A percentile compares a stretch with the other conserved stretches of the same genome.
These are phyloP conservation scores for Pholiota molesta DNA, from an alignment of 768 basidiomycete genomes.

Conservation along the genomic window DNA sequence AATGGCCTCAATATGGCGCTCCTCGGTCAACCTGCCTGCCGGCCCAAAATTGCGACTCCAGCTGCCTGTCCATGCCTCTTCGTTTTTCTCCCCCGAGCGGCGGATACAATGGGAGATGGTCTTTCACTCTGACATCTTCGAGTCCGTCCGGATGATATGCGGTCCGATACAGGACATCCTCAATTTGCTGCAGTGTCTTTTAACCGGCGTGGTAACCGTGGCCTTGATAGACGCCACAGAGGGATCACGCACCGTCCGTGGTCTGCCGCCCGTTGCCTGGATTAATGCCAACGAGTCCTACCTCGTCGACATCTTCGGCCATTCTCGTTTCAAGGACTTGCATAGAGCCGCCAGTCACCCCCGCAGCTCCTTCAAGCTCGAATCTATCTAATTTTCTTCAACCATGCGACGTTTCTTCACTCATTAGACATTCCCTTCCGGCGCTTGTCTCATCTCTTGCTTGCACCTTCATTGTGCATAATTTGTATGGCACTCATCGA, in stretches of 20 bases:
- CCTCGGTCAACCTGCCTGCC: constrained; percentile 73
- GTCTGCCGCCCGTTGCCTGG: constrained; percentile 79
- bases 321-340: constrained; percentile 68
- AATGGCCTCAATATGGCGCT: constrained; percentile 77
- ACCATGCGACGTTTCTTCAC: constrained; percentile 1
- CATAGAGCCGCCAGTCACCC: constrained; percentile 75
- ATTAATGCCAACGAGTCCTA: constrained; percentile 67
- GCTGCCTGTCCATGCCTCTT: constrained; percentile 77
- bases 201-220: constrained; percentile 72
- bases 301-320: constrained; percentile 76
- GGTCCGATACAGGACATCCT: constrained; percentile 73
- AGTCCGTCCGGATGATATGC: constrained; percentile 67
- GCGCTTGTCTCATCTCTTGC: constrained; percentile 1
- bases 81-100: constrained; percentile 85
- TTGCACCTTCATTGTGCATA: constrained; percentile 5
- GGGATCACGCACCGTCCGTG: constrained; percentile 76
- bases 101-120: constrained; percentile 91
- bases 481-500: constrained; percentile 1
- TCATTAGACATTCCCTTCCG: background rate
- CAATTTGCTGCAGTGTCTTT: constrained; percentile 69
- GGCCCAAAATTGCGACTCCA: constrained; percentile 74
- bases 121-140: constrained; percentile 79
- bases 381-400: constrained; percentile 41
- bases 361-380: constrained; percentile 73
- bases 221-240: constrained; percentile 77